Conservation (phyloP, 495 filamentous ascomycete genomes). For the Penicillium ucsense region DNA sequence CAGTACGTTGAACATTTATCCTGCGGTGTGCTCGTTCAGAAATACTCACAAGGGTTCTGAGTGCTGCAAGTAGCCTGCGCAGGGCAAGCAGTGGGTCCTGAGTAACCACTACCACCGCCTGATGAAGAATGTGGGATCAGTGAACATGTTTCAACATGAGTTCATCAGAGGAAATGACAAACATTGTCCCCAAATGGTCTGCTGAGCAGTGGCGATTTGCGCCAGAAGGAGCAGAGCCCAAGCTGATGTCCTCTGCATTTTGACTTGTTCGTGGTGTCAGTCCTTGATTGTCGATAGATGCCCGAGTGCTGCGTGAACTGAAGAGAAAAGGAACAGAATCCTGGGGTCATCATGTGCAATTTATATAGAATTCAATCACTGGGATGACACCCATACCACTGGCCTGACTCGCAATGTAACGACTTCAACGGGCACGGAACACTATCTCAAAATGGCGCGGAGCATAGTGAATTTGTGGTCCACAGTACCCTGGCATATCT, state of each 20-base stretch:
- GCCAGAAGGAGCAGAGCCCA: background rate
- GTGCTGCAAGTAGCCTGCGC: constrained; percentile 7
- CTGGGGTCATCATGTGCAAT: no score
- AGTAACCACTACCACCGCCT: constrained; percentile 6
- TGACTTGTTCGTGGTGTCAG: background rate
- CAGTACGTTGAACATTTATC: background rate
- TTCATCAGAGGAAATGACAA: background rate
- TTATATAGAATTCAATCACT: no score
- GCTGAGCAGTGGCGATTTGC: constrained; percentile 1
- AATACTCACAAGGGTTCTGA: constrained; percentile 4
- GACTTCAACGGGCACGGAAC: constrained; percentile 4
- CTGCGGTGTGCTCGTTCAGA: background rate
- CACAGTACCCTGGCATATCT: background rate
- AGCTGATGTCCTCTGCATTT: background rate
- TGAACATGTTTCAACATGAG: no score
- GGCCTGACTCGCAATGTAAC: background rate
- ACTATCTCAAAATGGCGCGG: constrained; percentile 8
- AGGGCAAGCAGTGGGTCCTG: constrained; percentile 5
- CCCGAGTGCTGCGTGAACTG: no score
- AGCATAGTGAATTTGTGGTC: background rate
- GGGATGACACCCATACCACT: no score
- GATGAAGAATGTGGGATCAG: background rate
- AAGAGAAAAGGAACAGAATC: no score
- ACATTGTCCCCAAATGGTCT: constrained; percentile 7
- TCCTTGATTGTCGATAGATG: no score